Evolutionary conservation across 257 asterid species (phyloP), one percentile per base, ranked within the genome.

Genomic region (Przewalskia tangutica): DNA sequence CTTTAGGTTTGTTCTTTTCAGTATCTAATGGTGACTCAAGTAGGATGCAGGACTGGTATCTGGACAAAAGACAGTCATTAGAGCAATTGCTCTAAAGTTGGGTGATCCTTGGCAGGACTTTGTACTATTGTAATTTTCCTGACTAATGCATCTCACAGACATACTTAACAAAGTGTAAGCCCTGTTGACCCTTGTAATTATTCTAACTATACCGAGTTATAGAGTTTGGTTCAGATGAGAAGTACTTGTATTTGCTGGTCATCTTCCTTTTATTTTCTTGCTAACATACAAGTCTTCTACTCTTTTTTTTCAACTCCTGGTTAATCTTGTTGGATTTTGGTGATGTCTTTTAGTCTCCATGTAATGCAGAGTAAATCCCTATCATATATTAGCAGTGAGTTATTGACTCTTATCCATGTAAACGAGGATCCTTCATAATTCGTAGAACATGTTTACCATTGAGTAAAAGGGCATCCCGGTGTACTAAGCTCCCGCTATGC

Each of bases 41-140:
- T 60, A 79, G 75, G 82, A 79, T 44, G 20, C 55, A 59, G 75
- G 82, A 63, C 23, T 78, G 82, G 18, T 53, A 23, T 79, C 75
- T 79, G 62, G 71, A 79, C 70, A 48, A 79, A 79, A 42, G 56
- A 59, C 82, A 20, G 82, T 58, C 40, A 48, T 60, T 63, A 42
- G 56, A 50, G 78, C 36, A 85, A 82, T 79, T 83, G 86, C 73
- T 75, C 83, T 77, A 62, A 81, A 83, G 83, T 83, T 81, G 82
- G 88, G 82, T 46, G 88, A 81, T 76, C 79, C 68, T 84, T 84
- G 81, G 83, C 90, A 83, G 88, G 90, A 87, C 73, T 83, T 84
- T 86, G 87, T 85, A 85, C 84, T 85, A 79, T 87, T 80, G 82
- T 82, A 80, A 79, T 86, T 71, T 89, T 85, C 86, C 89, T 85